These are phyloP conservation scores for Tieghemiomyces parasiticus DNA, from an alignment of 192 early-diverging fungal genomes.

Conservation along the genomic window DNA sequence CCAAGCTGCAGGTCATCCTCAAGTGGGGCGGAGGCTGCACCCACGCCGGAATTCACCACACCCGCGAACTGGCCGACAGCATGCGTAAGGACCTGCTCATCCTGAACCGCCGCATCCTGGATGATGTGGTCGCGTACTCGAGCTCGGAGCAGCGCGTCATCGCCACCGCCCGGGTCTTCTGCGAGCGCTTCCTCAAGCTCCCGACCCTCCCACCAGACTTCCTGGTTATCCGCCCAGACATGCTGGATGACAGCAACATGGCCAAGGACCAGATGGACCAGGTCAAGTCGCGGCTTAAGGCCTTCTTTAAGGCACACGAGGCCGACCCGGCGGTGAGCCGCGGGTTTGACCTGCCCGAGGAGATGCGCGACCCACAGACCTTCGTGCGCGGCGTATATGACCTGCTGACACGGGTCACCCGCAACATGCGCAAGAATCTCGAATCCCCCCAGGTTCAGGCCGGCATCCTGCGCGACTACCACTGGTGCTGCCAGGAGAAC, in stretches of 20 bases:
- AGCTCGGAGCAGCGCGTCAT: conserved; percentile 80
- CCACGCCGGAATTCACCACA: conserved; percentile 81
- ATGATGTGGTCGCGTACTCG: conserved; percentile 73
- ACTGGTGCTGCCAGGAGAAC: conserved; percentile 85
- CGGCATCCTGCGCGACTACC: conserved; percentile 3
- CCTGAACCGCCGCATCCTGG: conserved; percentile 71
- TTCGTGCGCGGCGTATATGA: conserved; percentile 56
- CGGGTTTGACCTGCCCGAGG: conserved; percentile 15
- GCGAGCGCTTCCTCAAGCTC: conserved; percentile 24
- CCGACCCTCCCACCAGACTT: conserved; percentile 37
- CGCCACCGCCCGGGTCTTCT: conserved; percentile 57
- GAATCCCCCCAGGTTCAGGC: conserved; percentile 32
- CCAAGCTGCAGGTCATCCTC: conserved; percentile 78
- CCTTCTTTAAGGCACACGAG: conserved; percentile 33
- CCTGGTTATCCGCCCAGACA: conserved; percentile 66
- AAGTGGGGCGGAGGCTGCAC: conserved; percentile 98
- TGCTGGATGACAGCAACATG: conserved; percentile 88
- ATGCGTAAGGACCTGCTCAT: conserved; percentile 82
- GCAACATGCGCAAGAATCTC: conserved; percentile 70
- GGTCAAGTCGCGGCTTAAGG: conserved; percentile 65
- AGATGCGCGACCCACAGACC: conserved; percentile 20
- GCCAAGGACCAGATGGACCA: conserved; percentile 89
- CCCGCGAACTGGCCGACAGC: conserved; percentile 80
- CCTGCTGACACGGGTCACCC: conserved; percentile 45
- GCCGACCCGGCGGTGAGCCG: neutral